Evolutionary conservation across 148 eudicot genomes (phyloP).

Genomic region (Camellia granthamiana): DNA sequence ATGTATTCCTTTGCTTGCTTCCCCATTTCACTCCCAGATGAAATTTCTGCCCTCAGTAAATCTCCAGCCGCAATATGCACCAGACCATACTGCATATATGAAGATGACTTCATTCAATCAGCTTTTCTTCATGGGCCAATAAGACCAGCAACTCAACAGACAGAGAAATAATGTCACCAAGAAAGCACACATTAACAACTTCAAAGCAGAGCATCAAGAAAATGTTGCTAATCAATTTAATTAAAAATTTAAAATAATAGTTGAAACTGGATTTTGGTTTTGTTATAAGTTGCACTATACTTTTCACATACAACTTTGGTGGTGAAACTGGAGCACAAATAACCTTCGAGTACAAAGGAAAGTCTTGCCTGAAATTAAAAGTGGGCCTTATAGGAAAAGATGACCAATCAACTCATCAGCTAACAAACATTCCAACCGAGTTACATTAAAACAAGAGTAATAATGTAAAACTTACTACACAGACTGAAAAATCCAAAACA

Average conservation of each 20-base stretch:
- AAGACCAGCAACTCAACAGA: constrained; percentile 6
- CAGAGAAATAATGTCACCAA: not conserved
- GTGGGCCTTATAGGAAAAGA: not conserved
- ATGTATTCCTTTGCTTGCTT: constrained; percentile 78
- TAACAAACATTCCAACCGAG: constrained; percentile 5
- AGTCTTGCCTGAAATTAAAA: not conserved
- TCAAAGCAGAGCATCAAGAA: not conserved
- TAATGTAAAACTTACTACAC: not conserved
- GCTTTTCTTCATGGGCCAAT: constrained; percentile 32
- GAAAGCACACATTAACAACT: not conserved
- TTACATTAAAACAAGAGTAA: not conserved
- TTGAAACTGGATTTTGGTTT: not conserved
- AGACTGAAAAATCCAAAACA: not conserved
- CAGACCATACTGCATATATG: constrained; percentile 83
- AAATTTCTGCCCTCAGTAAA: constrained; percentile 79
- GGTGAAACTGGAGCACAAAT: not conserved
- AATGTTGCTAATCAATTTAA: not conserved
- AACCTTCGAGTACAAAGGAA: not conserved
- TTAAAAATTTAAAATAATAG: not conserved
- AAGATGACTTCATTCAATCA: constrained; percentile 48
- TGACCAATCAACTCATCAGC: not conserved
- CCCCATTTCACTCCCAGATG: constrained; percentile 87
- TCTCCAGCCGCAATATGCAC: constrained; percentile 99
- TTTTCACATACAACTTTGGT: not conserved
- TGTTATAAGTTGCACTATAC: not conserved